These are phyloP conservation scores for Ophiocordyceps camponoti-leonardi DNA, from an alignment of 2,329 filamentous ascomycete species.

Conservation along the genomic window DNA sequence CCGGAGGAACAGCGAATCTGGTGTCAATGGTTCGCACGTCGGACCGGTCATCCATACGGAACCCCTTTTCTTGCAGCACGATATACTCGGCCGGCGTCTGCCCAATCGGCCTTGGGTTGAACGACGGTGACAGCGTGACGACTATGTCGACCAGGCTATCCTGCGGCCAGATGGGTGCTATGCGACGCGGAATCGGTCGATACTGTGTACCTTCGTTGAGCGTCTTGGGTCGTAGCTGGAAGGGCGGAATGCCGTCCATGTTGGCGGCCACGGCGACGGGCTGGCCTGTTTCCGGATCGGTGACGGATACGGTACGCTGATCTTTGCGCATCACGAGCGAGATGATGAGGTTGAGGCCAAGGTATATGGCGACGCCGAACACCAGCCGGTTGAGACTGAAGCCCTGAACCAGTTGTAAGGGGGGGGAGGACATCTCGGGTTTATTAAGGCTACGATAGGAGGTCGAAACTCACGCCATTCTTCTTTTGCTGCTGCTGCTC, in stretches of 20 bases:
- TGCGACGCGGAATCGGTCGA: constrained; percentile 46
- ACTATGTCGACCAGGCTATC: constrained; percentile 66
- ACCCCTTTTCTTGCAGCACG: constrained; percentile 65
- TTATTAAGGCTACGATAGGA: too few species aligned
- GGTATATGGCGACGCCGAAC: constrained; percentile 36
- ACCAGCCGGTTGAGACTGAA: constrained; percentile 27
- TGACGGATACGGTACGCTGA: constrained; percentile 27
- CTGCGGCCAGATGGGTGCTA: constrained; percentile 78
- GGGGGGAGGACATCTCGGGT: too few species aligned
- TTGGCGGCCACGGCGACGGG: constrained; percentile 35
- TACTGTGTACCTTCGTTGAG: constrained; percentile 45
- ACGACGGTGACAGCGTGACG: constrained; percentile 67
- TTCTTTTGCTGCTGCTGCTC: constrained; percentile 1
- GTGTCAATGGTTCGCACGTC: constrained; percentile 66
- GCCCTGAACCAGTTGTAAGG: constrained; percentile 7
- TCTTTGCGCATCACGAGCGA: constrained; percentile 33
- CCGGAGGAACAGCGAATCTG: constrained; percentile 56
- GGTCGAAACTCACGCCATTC: constrained; percentile 6
- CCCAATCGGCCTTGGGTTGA: constrained; percentile 50
- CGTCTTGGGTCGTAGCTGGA: constrained; percentile 42
- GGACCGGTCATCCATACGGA: constrained; percentile 60
- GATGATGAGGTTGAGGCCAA: constrained; percentile 41
- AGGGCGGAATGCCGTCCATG: constrained; percentile 42
- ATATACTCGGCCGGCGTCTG: constrained; percentile 48
- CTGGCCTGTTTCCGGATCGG: constrained; percentile 31